These are phyloP conservation scores for Kurtzmaniella quercitrusa DNA, from an alignment of 1,139 yeast species.

Conservation along the genomic window DNA sequence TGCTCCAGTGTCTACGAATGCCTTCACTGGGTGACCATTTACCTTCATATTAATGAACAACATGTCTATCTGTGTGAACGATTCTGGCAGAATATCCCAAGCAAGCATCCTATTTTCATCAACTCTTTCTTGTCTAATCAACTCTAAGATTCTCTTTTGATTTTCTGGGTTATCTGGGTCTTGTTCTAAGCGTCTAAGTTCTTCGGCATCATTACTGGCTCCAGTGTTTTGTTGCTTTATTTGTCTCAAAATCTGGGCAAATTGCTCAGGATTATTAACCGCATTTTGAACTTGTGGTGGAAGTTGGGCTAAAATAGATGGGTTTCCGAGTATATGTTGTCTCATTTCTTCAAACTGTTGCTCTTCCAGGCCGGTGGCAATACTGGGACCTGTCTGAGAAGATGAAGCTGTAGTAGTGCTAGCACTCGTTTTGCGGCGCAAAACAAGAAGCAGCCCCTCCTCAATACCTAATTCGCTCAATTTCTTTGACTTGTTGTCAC, in stretches of 20 bases:
- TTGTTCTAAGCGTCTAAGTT: conserved; percentile 45
- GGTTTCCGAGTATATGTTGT: conserved; percentile 41
- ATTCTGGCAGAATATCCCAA: conserved; percentile 84
- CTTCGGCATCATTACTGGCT: conserved; percentile 31
- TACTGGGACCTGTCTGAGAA: conserved; percentile 11
- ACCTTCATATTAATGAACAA: conserved; percentile 73
- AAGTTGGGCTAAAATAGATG: conserved; percentile 32
- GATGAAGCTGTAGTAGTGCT: conserved; percentile 17
- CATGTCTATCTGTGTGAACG: conserved; percentile 81
- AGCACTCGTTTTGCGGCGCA: conserved; percentile 13
- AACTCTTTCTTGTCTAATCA: conserved; percentile 68
- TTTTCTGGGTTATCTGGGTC: conserved; percentile 76
- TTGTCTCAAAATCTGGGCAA: conserved; percentile 33
- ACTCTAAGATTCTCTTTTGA: conserved; percentile 63
- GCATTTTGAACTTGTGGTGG: conserved; percentile 41
- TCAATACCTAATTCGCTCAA: conserved; percentile 45
- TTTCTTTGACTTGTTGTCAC: conserved; percentile 24
- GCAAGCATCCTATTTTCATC: conserved; percentile 79
- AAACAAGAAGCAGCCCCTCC: conserved; percentile 57
- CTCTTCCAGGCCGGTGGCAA: conserved; percentile 17
- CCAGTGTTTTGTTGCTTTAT: conserved; percentile 5
- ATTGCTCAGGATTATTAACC: conserved; percentile 50
- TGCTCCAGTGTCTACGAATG: conserved; percentile 96
- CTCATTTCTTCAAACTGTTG: conserved; percentile 49
- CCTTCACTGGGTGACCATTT: conserved; percentile 78